Evolutionary conservation across 1,284 basidiomycete genomes (phyloP), one percentile per base, ranked within the genome.

Genomic region (Chiua sp.): DNA sequence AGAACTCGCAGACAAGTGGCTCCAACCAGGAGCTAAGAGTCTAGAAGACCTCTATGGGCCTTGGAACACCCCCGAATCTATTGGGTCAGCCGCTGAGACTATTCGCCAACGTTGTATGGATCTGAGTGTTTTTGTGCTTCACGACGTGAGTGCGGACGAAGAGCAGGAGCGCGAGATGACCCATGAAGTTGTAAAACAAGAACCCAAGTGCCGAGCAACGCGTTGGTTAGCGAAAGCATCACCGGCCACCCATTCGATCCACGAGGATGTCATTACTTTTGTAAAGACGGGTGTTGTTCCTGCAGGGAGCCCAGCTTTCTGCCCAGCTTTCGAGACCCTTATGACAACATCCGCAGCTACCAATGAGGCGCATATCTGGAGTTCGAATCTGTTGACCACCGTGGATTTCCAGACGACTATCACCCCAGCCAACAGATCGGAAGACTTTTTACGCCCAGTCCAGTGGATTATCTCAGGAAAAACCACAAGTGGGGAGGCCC

Each of bases 91-190:
- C 3, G 55, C 68, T 22, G 69, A 68, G 11, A 70, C 70, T 0
- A 63, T 82, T 5, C 58, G 55, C 6, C 59, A 67, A 20, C 70
- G 71, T 47, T 72, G 75, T 13, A 20, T 62, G 13, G 33, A 51
- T 37, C 70, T 81, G 11, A 75, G 76, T 0, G 51, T 72, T 4
- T 49, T 13, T 1, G 56, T 57, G 2, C 44, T 69, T 28, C 26
- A 33, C 3, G 63, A 68, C 50, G 42, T 55, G 12, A 49, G 63
- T 12, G 62, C 79, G 55, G 76, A 76, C 4, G 81, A 83, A 62
- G 82, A 83, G 53, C 82, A 82, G 59, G 82, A 83, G 59, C 71
- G 80, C 26, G 82, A 84, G 61, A 68, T 82, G 2, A 63, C 57
- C 5, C 77, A 79, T 39, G 81, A 82, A 56, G 63, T 74, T 1